Base-by-base conservation (phyloP, 805 yeast species). In the Metschnikowia matae region DNA sequence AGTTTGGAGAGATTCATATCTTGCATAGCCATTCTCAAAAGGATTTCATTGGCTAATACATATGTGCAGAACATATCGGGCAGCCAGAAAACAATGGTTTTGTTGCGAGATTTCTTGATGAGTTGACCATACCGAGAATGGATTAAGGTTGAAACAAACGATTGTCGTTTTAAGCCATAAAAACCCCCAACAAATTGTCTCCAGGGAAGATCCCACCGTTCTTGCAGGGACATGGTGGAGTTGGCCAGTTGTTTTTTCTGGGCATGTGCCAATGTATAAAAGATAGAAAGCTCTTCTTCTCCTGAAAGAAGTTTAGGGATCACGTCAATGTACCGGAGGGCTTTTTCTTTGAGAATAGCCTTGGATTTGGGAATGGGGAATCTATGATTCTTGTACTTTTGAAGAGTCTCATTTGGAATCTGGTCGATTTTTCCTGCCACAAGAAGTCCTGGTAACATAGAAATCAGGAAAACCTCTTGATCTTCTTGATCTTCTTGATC, bases 41-140 rank as follows among this genome's bases (percentile, higher is more conserved):
- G 71, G 5, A 85, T 62, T 56, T 85, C 91, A 26, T 85, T 83
- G 6, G 87, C 82, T 21, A 86, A 62, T 1, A 85, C 83, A 57
- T 80, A 82, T 15, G 78, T 71, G 2, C 77, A 65, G 60, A 84
- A 86, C 48, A 79, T 78, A 20, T 74, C 72, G 1, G 70, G 57
- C 2, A 86, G 80, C 88, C 89, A 85, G 69, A 82, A 85, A 41
- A 69, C 65, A 6, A 85, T 63, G 1, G 82, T 79, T 18, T 69
- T 65, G 55, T 79, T 79, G 35, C 40, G 40, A 18, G 53, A 46
- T 21, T 44, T 43, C 21, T 48, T 29, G 35, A 57, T 29, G 3
- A 84, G 54, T 29, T 68, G 60, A 1, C 57, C 48, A 40, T 43
- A 38, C 32, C 39, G 21, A 15, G 46, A 14, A 21, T 62, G 61